Evolutionary conservation across 306 rosid genomes (phyloP), one percentile per base, ranked within the genome.

Genomic region (Cucurbita ficifolia): DNA sequence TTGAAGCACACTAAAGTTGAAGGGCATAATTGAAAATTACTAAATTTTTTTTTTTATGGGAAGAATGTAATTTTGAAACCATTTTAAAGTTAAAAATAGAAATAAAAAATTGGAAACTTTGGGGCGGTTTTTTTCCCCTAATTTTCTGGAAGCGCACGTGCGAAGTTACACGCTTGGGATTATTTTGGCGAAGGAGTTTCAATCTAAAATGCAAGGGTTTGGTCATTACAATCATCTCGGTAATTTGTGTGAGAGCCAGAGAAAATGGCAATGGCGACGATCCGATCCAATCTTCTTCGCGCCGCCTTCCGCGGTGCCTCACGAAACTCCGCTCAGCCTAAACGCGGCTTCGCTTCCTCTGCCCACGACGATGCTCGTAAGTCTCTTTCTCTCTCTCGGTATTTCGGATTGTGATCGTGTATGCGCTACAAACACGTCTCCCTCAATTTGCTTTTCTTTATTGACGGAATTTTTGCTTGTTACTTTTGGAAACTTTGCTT

Each of bases 291-390:
- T 76, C 68, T 86, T 77, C 88, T 94, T 62, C 89, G 96, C 52
- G 82, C 75, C 18, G 87, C 84, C 78, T 56, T 88, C 16, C 92
- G 89, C 11, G 79, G 88, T 6, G 90, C 86, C 11, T 78, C 89
- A 79, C 84, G 85, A 22, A 11, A 61, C 60, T 45, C 92, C 12
- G 76, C 84, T 52, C 75, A 80, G 68, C 74, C 92, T 6, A 89
- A 83, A 77, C 86, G 96, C 57, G 83, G 81, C 78, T 89, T 85
- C 67, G 70, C 97, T 58, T 86, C 95, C 74, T 79, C 97, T 17
- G 85, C 76, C 19, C 97, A 91, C 83, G 89, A 91, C 74, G 99
- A 94, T 76, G 96, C 85, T 42, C 74, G 99, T 94, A 17, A 76
- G 80, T 51, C 19, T 53, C 73, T 64, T 52, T 63, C 40, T 51